Conservation (phyloP, 2,329 filamentous ascomycete genomes). For the Penicillium freii region DNA sequence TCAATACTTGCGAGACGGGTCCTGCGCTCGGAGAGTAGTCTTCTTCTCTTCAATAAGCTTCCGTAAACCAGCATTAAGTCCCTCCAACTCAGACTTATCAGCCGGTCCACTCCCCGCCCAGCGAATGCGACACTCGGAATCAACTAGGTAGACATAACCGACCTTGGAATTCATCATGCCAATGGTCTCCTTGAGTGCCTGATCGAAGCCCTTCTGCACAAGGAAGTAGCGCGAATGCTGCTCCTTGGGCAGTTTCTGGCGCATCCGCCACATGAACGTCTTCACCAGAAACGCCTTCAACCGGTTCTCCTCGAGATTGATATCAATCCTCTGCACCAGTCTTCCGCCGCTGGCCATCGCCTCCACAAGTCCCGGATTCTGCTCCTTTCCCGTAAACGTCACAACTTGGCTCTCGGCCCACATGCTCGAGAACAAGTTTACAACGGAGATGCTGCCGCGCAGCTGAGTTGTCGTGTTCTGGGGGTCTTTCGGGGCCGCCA, state of each 20-base stretch:
- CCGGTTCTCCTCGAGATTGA: constrained; percentile 83
- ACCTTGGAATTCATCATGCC: constrained; percentile 84
- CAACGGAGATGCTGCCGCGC: constrained; percentile 69
- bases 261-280: constrained; percentile 53
- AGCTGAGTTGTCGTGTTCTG: constrained; percentile 74
- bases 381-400: constrained; percentile 64
- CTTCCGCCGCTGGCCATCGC: constrained; percentile 55
- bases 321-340: constrained; percentile 70
- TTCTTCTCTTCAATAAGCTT: constrained; percentile 45
- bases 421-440: constrained; percentile 74
- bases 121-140: constrained; percentile 81
- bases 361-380: constrained; percentile 68
- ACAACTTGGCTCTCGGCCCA: constrained; percentile 83
- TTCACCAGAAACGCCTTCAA: constrained; percentile 60
- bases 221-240: constrained; percentile 61
- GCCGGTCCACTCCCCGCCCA: constrained; percentile 76
- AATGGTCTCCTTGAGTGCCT: constrained; percentile 58
- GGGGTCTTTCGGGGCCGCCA: constrained; percentile 57
- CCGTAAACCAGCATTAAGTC: constrained; percentile 43
- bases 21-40: constrained; percentile 22
- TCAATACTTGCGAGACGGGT: constrained; percentile 22
- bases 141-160: constrained; percentile 89
- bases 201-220: constrained; percentile 56
- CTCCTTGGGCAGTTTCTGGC: constrained; percentile 47
- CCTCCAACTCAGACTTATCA: constrained; percentile 41